A percentile compares a stretch with the other conserved stretches of the same genome.
These are phyloP conservation scores for Medicago lupulina DNA, from an alignment of 306 rosid genomes.

Conservation along the genomic window DNA sequence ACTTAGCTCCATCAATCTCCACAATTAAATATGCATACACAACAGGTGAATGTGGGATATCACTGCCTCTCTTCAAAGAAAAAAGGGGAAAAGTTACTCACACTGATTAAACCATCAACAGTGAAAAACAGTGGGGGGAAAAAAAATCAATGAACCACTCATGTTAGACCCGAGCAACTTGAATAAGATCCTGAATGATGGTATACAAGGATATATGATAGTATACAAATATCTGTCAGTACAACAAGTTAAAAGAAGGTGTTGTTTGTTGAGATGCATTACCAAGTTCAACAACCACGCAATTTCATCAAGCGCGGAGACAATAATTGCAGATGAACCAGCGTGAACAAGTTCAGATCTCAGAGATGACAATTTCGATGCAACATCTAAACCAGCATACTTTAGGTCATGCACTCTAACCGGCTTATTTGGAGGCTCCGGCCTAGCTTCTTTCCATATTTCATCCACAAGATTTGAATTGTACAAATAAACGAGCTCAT, in stretches of 20 bases:
- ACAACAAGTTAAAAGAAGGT: constrained; percentile 25
- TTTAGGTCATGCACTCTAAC: constrained; percentile 77
- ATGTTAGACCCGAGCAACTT: constrained; percentile 27
- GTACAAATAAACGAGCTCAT: constrained; percentile 77
- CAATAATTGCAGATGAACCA: constrained; percentile 83
- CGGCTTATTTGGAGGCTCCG: constrained; percentile 67
- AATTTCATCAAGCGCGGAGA: constrained; percentile 93
- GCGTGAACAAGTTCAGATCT: constrained; percentile 71
- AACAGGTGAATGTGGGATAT: constrained; percentile 93
- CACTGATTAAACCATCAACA: constrained; percentile 35
- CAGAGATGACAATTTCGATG: constrained; percentile 73
- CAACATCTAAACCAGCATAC: constrained; percentile 89
- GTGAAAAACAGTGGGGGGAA: constrained; percentile 11
- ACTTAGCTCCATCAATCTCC: constrained; percentile 75
- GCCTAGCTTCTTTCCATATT: constrained; percentile 84
- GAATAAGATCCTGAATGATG: constrained; percentile 35
- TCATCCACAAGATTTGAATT: constrained; percentile 84
- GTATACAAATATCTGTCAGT: constrained; percentile 30
- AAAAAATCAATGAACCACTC: constrained; percentile 21
- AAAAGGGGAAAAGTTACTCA: constrained; percentile 20
- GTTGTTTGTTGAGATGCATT: constrained; percentile 40
- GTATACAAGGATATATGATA: constrained; percentile 24
- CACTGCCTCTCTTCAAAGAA: constrained; percentile 90
- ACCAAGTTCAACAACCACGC: constrained; percentile 99
- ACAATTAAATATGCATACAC: constrained; percentile 93